These are phyloP conservation scores for Achaetomiella virescens DNA, from an alignment of 495 filamentous ascomycete species.

Conservation along the genomic window DNA sequence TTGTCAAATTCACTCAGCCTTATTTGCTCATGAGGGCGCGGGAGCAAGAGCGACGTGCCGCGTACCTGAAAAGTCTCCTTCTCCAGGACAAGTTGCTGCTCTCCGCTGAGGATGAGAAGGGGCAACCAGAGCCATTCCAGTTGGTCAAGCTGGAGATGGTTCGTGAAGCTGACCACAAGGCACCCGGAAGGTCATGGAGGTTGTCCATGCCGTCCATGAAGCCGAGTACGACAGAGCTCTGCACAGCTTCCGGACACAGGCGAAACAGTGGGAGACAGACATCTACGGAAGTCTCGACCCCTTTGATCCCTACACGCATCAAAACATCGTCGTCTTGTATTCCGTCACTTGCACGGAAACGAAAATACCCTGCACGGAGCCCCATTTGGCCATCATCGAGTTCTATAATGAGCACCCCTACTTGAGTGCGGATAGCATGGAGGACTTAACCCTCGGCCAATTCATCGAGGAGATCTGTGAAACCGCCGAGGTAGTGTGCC, in stretches of 20 bases:
- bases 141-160: slow-evolving; percentile 95
- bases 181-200: slow-evolving; percentile 80
- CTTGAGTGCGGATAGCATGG: slow-evolving; percentile 47
- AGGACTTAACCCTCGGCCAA: slow-evolving; percentile 88
- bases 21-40: slow-evolving; percentile 87
- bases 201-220: slow-evolving; percentile 88
- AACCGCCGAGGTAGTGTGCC: slow-evolving; percentile 66
- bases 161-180: slow-evolving; percentile 65
- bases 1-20: slow-evolving; percentile 89
- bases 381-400: slow-evolving; percentile 73
- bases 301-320: slow-evolving; percentile 90
- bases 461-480: slow-evolving; percentile 90
- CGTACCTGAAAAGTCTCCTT: slow-evolving; percentile 71
- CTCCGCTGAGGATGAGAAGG: slow-evolving; percentile 51
- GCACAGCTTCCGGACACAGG: slow-evolving; percentile 91
- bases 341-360: slow-evolving; percentile 87
- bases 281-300: slow-evolving; percentile 74
- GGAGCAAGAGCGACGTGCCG: slow-evolving; percentile 77
- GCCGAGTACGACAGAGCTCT: slow-evolving; percentile 93
- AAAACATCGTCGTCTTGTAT: slow-evolving; percentile 92
- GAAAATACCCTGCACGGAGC: slow-evolving; percentile 86
- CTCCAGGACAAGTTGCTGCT: slow-evolving; percentile 66
- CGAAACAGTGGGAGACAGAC: slow-evolving; percentile 90
- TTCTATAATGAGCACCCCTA: slow-evolving; percentile 89
- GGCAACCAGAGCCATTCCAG: slow-evolving; percentile 64